These are phyloP conservation scores for Leccinum obscurum DNA, from an alignment of 768 basidiomycete species.

Conservation along the genomic window DNA sequence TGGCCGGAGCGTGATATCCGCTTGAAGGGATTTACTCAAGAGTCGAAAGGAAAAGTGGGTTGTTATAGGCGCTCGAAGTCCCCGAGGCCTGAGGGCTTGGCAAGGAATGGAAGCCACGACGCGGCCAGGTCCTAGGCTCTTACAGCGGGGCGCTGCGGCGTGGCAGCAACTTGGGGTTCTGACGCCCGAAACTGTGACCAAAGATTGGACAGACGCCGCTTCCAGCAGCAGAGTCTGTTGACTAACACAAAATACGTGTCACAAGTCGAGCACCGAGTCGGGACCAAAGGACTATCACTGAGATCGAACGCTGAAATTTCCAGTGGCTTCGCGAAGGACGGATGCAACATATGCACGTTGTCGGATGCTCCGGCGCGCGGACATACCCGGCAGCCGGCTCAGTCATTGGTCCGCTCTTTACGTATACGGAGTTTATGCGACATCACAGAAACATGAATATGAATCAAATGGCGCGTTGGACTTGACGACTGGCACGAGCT, in stretches of 20 bases:
- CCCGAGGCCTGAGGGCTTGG: background rate
- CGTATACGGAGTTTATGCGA: no score
- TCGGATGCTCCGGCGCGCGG: no score
- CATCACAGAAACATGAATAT: no score
- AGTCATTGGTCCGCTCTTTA: no score
- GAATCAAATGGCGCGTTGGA: no score
- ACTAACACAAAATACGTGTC: background rate
- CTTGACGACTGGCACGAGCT: no score
- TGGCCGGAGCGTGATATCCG: background rate
- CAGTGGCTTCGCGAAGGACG: no score
- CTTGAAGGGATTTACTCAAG: background rate
- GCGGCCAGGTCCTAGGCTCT: conserved; percentile 1
- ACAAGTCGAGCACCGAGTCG: no score
- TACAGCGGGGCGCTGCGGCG: background rate
- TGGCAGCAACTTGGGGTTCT: background rate
- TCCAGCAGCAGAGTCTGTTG: background rate
- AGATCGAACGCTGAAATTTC: no score
- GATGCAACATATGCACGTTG: no score
- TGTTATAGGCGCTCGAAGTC: conserved; percentile 2
- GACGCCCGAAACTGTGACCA: background rate
- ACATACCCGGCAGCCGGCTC: no score
- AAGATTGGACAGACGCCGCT: background rate
- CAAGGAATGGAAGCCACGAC: conserved; percentile 10
- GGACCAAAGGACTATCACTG: no score
- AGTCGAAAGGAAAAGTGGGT: background rate